Evolutionary conservation across 129 eudicot species (phyloP).

Genomic region (Centaurea solstitialis): DNA sequence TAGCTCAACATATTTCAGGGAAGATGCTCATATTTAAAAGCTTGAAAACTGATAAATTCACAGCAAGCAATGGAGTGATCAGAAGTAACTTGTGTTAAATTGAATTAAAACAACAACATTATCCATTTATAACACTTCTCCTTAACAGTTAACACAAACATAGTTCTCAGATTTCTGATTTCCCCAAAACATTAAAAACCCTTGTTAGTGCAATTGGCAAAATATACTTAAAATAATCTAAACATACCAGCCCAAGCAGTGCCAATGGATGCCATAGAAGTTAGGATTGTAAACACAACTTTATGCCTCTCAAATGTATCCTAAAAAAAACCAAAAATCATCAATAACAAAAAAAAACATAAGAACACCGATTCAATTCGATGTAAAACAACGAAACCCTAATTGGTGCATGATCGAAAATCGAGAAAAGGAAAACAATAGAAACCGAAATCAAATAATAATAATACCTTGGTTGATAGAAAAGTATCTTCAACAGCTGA

Average conservation of each 20-base stretch:
- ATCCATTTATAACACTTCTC: background rate
- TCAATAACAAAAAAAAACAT: background rate
- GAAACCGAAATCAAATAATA: background rate
- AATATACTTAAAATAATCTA: background rate
- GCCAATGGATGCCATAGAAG: conserved; percentile 83
- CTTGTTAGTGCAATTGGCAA: background rate
- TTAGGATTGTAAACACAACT: conserved; percentile 79
- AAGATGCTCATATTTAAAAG: background rate
- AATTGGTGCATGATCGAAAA: background rate
- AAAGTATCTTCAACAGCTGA: conserved; percentile 85
- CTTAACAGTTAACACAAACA: background rate
- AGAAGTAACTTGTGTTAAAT: background rate
- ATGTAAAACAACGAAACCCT: conserved; percentile 10
- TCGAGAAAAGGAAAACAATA: background rate
- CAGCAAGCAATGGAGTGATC: background rate
- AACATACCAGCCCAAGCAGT: conserved; percentile 87
- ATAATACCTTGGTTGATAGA: conserved; percentile 71
- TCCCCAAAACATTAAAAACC: background rate
- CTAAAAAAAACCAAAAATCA: conserved; percentile 38
- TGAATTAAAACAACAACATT: background rate
- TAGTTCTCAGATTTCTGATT: background rate
- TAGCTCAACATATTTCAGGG: background rate
- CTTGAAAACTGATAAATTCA: background rate
- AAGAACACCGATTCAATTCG: background rate
- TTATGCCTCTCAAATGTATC: conserved; percentile 98